Evolutionary conservation across 208 protist genomes (phyloP), one percentile per base, ranked within the genome.

Genomic region (Novymonas esmeraldas): DNA sequence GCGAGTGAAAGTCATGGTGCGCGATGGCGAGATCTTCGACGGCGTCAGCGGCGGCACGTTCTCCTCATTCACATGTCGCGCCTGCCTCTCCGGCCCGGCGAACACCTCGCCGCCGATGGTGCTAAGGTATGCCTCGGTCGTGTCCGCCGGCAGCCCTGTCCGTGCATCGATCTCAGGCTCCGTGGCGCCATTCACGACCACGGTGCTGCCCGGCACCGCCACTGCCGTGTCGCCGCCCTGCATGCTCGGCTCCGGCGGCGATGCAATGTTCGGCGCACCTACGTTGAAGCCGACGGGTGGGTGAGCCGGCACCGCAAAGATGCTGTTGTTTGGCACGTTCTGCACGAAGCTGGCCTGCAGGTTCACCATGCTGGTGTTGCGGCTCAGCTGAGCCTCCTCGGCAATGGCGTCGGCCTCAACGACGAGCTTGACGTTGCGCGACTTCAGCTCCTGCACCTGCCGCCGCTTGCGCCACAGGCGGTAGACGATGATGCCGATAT

Each of bases 1-100:
- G 20, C 79, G 79, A 2, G 82, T 89, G 79, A 76, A 82, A 14
- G 79, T 83, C 76, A 89, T 77, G 20, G 82, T 89, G 22, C 70
- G 65, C 28, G 70, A 78, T 11, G 82, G 82, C 5, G 76, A 83
- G 22, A 89, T 75, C 51, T 82, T 82, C 10, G 69, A 70, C 38
- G 72, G 58, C n/a, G 76, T 85, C 64, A 89, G 79, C 38, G 64
- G 76, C 33, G 82, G 82, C 52, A 83, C 78, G 50, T 84, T 81
- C 16, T 72, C 70, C 49, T 89, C 82, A 24, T 73, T 81, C 49
- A 79, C 33, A 38, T 71, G 64, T n/a, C 75, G 75, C 34, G 52
- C 63, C 46, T 63, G 65, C 14, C 76, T 71, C 63, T 89, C 78
- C 4, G 65, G 59, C 2, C 69, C 74, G 4, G 64, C 67, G 64